Conservation (phyloP, 2,329 filamentous ascomycete species). For the Fusarium napiforme region DNA sequence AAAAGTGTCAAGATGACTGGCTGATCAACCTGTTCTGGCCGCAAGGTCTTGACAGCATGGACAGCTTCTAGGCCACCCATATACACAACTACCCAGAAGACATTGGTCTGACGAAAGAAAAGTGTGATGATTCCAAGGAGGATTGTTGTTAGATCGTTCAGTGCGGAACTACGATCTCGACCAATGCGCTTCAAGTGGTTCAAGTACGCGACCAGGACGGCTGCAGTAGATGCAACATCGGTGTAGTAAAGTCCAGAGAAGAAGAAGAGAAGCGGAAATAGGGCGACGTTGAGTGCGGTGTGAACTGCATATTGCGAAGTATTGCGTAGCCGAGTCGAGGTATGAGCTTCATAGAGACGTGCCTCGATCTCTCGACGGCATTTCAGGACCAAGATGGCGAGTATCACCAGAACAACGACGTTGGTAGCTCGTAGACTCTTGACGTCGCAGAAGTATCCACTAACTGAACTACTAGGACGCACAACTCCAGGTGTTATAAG, state of each 20-base stretch:
- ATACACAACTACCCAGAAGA: constrained; percentile 91
- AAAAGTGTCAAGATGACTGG: constrained; percentile 48
- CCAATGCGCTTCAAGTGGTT: constrained; percentile 62
- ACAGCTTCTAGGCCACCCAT: constrained; percentile 71
- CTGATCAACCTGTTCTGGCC: constrained; percentile 46
- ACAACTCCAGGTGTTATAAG: constrained; percentile 43
- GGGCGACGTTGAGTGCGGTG: constrained; percentile 79
- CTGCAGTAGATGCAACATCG: constrained; percentile 83
- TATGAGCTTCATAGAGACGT: constrained; percentile 47
- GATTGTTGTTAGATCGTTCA: constrained; percentile 59
- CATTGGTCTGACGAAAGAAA: constrained; percentile 90
- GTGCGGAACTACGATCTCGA: constrained; percentile 44
- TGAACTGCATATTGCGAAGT: constrained; percentile 62
- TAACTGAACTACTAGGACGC: constrained; percentile 7
- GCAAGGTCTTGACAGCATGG: constrained; percentile 60
- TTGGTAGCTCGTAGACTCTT: constrained; percentile 61
- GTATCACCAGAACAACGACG: constrained; percentile 51
- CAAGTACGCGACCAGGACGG: constrained; percentile 77
- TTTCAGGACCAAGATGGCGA: constrained; percentile 59
- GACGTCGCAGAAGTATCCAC: constrained; percentile 42
- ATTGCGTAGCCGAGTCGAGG: constrained; percentile 17
- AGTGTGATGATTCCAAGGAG: constrained; percentile 73
- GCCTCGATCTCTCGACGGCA: constrained; percentile 65
- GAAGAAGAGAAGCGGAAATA: constrained; percentile 95
- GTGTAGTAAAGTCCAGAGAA: constrained; percentile 97